phyloP scores from a whole-genome alignment of 148 eudicot species.

The Rhododendron mucronatum region DNA sequence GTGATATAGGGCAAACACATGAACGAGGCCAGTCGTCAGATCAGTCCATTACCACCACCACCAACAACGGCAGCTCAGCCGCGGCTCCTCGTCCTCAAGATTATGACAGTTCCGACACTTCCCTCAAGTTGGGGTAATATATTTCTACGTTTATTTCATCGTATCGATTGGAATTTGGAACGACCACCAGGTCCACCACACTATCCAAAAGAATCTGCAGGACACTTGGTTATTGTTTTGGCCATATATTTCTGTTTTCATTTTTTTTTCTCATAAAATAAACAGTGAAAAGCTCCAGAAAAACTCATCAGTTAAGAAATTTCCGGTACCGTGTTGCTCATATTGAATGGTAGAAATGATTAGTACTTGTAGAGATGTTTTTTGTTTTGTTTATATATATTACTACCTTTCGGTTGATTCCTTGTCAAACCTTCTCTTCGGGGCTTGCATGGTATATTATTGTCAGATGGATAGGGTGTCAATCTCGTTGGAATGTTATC shows the following conservation, averaged over 20 bases:
- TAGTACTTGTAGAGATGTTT: neutral
- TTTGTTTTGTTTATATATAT: neutral
- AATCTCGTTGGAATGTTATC: too few relatives aligned
- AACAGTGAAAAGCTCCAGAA: neutral
- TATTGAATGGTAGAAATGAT: neutral
- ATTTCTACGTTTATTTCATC: neutral
- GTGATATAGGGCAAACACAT: neutral
- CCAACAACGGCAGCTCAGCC: slow-evolving; percentile 16
- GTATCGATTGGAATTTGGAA: neutral
- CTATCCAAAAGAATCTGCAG: neutral
- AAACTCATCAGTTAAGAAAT: neutral
- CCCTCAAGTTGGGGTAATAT: slow-evolving; percentile 20
- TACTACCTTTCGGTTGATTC: too few relatives aligned
- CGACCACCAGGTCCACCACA: neutral
- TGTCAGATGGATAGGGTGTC: too few relatives aligned
- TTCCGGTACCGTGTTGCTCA: neutral
- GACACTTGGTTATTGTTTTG: neutral
- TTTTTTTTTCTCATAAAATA: neutral
- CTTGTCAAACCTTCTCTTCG: too few relatives aligned
- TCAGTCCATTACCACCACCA: slow-evolving; percentile 3
- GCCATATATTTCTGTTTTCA: neutral
- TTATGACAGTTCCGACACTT: slow-evolving; percentile 15
- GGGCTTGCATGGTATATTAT: too few relatives aligned
- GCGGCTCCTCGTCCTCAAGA: slow-evolving; percentile 8
- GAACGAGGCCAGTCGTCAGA: slow-evolving; percentile 22